Percentiles rank a stretch among this genome's conserved stretches.
phyloP scores from a whole-genome alignment of 768 basidiomycete genomes.

The Suillus spraguei region DNA sequence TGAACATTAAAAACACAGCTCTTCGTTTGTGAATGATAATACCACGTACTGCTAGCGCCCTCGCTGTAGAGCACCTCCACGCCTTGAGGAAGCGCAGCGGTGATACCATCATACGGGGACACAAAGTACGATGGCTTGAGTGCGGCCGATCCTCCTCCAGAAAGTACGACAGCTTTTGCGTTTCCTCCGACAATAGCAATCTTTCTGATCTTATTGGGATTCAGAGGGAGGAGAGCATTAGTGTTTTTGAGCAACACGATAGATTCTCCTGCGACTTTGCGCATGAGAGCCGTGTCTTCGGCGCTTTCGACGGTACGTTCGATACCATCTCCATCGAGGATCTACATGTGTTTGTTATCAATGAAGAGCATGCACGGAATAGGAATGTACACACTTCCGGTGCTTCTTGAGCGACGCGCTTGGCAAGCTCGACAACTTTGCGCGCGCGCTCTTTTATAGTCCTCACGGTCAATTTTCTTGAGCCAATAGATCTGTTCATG shows the following conservation, averaged over 20 bases:
- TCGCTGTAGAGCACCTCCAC: constrained; percentile 67
- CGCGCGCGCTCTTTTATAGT: constrained; percentile 68
- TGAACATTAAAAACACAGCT: constrained; percentile 6
- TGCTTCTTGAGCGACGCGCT: constrained; percentile 66
- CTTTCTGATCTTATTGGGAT: constrained; percentile 55
- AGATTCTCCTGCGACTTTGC: constrained; percentile 64
- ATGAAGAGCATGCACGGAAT: background rate
- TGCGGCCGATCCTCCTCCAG: constrained; percentile 74
- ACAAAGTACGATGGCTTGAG: constrained; percentile 78
- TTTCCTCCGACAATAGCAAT: constrained; percentile 75
- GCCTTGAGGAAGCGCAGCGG: constrained; percentile 49
- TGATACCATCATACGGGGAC: constrained; percentile 77
- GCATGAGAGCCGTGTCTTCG: constrained; percentile 64
- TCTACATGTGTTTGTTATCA: constrained; percentile 33
- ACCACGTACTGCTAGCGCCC: constrained; percentile 60
- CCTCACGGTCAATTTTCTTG: constrained; percentile 65
- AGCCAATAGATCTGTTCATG: constrained; percentile 58
- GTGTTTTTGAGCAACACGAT: constrained; percentile 82
- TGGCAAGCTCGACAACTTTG: constrained; percentile 67
- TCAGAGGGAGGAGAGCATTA: constrained; percentile 36
- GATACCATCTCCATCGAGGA: constrained; percentile 69
- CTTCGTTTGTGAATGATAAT: constrained; percentile 1
- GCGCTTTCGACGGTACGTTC: constrained; percentile 66
- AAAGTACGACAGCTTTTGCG: constrained; percentile 63
- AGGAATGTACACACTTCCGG: constrained; percentile 51